Conservation (phyloP, 768 basidiomycete species). For the Leccinum sublutescens region DNA sequence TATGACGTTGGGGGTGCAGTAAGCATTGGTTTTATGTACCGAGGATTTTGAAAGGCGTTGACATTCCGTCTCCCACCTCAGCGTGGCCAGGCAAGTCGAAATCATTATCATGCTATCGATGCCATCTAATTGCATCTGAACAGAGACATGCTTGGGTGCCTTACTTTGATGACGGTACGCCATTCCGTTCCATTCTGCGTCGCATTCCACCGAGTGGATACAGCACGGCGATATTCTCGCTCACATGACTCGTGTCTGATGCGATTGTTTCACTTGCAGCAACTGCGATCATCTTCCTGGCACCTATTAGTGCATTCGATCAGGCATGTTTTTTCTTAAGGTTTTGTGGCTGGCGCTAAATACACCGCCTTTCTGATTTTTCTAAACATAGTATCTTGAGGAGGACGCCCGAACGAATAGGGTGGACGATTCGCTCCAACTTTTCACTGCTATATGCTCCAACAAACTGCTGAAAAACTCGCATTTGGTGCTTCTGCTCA, state of each 20-base stretch:
- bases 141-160: constrained; percentile 81
- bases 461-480: constrained; percentile 72
- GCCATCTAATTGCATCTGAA: constrained; percentile 11
- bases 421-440: constrained; percentile 78
- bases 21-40: constrained; percentile 30
- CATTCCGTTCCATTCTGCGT: constrained; percentile 6
- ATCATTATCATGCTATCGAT: constrained; percentile 12
- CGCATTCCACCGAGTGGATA: constrained; percentile 11
- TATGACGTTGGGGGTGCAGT: constrained; percentile 86
- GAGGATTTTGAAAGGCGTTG: neutral
- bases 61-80: constrained; percentile 27
- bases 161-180: constrained; percentile 80
- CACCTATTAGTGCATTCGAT: no score
- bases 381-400: constrained; percentile 61
- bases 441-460: constrained; percentile 72
- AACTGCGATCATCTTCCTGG: no score
- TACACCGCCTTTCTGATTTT: constrained; percentile 12
- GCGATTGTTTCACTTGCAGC: no score
- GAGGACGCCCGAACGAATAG: constrained; percentile 79
- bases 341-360: neutral
- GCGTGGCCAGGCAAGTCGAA: constrained; percentile 57
- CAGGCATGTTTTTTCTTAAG: neutral
- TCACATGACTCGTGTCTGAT: constrained; percentile 11
- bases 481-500: constrained; percentile 73
- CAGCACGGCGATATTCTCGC: constrained; percentile 18